Evolutionary conservation across 2,329 filamentous ascomycete species (phyloP), one percentile per base, ranked within the genome.

Genomic region (Pezicula carpinea): DNA sequence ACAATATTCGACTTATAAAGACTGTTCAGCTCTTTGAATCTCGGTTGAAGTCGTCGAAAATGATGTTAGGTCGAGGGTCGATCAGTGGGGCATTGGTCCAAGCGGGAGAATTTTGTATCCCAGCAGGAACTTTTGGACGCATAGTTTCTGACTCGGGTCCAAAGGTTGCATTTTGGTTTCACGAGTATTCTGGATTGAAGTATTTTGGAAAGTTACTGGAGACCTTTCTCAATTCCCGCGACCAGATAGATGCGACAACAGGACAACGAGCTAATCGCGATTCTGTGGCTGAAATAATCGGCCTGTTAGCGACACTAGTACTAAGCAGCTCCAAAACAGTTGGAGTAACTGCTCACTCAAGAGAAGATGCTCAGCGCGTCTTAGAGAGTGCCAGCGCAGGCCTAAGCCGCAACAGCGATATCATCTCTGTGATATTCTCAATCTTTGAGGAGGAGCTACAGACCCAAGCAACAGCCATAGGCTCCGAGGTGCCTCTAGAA

Each of bases 371-470:
- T 26, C 52, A 48, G 19, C 45, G 52, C 13, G 67, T 86, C 11
- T 63, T 86, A 29, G 73, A 77, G 31, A 79, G 82, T 69, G 75
- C 73, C 54, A 79, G 72, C 65, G 80, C 70, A 62, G 77, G 64
- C 51, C 71, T 74, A 53, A 69, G 69, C 19, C 72, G 77, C 31
- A 82, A 78, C 44, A 67, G 71, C 47, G 92, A 96, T 63, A 84
- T 97, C 44, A 77, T 95, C 44, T 82, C 80, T 10, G 79, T 96
- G 35, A 72, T 97, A 22, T 87, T 90, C 56, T 86, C 95, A 51
- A 88, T 92, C 1, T 84, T 97, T 56, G 93, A 97, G 57, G 73
- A 80, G 56, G 79, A 80, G 53, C 63, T 82, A 2, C 67, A 76
- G 38, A 65, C 66, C 13, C 66, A 72, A 51, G 66, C 69, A 8